Evolutionary conservation across 129 eudicot species (phyloP).

Genomic region (Chrysanthemum makinoi): DNA sequence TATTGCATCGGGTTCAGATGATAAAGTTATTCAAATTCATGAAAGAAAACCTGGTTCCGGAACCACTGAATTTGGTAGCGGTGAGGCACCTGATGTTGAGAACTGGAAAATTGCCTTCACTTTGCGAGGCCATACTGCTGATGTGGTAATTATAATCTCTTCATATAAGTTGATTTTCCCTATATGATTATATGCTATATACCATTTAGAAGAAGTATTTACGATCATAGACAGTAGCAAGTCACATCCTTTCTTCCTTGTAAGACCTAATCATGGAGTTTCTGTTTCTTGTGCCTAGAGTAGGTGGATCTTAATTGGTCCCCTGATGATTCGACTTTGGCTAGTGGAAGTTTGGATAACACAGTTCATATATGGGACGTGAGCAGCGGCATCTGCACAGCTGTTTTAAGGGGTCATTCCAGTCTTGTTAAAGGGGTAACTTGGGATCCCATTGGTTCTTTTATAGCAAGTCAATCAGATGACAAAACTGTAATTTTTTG

Average conservation of each 20-base stretch:
- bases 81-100: conserved; percentile 98
- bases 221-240: too few relatives aligned
- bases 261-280: conserved; percentile 39
- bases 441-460: conserved; percentile 99
- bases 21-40: conserved; percentile 78
- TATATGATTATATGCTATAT: too few relatives aligned
- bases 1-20: conserved; percentile 97
- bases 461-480: conserved; percentile 96
- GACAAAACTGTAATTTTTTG: conserved; percentile 97
- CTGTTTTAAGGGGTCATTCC: conserved; percentile 96
- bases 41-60: conserved; percentile 99
- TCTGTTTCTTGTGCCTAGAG: conserved; percentile 56
- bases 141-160: conserved; percentile 68
- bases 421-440: conserved; percentile 98
- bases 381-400: conserved; percentile 87
- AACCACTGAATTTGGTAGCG: conserved; percentile 96
- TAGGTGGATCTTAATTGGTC: conserved; percentile 99
- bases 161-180: not conserved
- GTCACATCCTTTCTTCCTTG: not conserved
- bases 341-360: conserved; percentile 97
- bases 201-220: too few relatives aligned
- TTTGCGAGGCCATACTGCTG: conserved; percentile 98
- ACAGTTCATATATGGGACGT: conserved; percentile 95
- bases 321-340: conserved; percentile 94
- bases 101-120: conserved; percentile 95